Conservation (phyloP, 2,329 filamentous ascomycete species). For the Sporothrix brunneoviolacea region DNA sequence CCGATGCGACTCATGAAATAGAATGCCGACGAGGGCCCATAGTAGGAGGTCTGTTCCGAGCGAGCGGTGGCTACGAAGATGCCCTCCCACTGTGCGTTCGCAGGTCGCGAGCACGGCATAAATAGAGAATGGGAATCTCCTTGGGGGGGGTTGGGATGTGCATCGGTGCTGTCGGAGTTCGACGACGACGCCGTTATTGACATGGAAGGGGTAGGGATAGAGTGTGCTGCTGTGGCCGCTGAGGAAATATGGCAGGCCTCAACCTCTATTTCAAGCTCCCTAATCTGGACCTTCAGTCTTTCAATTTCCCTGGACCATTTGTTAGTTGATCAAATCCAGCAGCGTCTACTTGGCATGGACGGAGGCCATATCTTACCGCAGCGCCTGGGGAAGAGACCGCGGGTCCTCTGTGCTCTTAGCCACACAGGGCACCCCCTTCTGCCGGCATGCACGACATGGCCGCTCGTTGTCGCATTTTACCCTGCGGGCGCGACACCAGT, state of each 20-base stretch:
- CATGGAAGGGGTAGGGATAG: no score
- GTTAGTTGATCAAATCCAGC: no score
- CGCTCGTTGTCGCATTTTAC: conserved; percentile 11
- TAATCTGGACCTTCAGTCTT: neutral
- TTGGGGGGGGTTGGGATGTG: no score
- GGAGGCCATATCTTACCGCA: no score
- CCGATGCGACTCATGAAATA: conserved; percentile 39
- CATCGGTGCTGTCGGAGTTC: no score
- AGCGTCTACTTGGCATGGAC: no score
- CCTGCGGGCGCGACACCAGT: conserved; percentile 9
- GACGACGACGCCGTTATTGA: no score
- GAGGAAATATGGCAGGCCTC: neutral
- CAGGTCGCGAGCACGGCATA: no score
- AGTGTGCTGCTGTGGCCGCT: neutral
- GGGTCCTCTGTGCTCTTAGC: neutral
- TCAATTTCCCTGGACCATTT: conserved; percentile 4
- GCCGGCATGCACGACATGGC: conserved; percentile 7
- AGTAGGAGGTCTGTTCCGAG: conserved; percentile 32
- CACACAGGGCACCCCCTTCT: neutral
- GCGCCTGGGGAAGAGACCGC: conserved; percentile 10
- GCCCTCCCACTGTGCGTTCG: conserved; percentile 22
- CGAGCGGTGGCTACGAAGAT: conserved; percentile 31
- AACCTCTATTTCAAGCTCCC: conserved; percentile 6
- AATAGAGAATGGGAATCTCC: no score
- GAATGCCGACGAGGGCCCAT: conserved; percentile 37